Evolutionary conservation across 1,284 basidiomycete genomes (phyloP), one percentile per base, ranked within the genome.

Genomic region (Trametes versicolor): DNA sequence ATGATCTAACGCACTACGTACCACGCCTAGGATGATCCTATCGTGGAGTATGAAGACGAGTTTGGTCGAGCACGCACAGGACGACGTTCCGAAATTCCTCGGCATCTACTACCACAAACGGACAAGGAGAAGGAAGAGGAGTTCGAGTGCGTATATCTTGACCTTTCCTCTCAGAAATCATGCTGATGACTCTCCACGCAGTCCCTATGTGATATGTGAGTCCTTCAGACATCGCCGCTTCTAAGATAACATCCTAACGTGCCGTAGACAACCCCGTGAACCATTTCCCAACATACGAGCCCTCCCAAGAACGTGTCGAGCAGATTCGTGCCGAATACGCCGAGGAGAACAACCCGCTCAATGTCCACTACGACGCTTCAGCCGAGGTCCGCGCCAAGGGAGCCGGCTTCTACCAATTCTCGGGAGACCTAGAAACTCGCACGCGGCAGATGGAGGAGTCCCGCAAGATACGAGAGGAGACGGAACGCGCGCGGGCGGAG

Each of bases 331-430:
- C 93, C 69, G 84, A 89, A 5, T 83, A 86, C 32, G 84, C 88
- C 21, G 96, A 98, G 72, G 88, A 88, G 21, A 83, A 88, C 58
- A 91, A 88, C 62, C 90, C 92, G 0, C 83, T 94, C 4, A 84
- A 87, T 19, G 79, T 86, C 19, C 95, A 97, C 75, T 99, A 96
- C 76, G 94, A 98, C 76, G 85, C 94, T 0, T 83, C 86, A 0
- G 81, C 80, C 58, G 97, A 99, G 77, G 88, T 92, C 12, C 91
- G 97, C 9, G 87, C 91, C n/a, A 91, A 91, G 72, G 97, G 94
- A 37, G 96, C 96, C 0, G 96, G 88, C 0, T 94, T 93, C 79
- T 97, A 97, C 75, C 89, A 93, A 72, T 97, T 99, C 76, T 93
- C 94, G 2, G 84, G 77, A 0, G 94, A 97, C 72, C 93, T 95